Conservation (phyloP, 2,329 filamentous ascomycete genomes). For the Rhynchosporium graminicola region DNA sequence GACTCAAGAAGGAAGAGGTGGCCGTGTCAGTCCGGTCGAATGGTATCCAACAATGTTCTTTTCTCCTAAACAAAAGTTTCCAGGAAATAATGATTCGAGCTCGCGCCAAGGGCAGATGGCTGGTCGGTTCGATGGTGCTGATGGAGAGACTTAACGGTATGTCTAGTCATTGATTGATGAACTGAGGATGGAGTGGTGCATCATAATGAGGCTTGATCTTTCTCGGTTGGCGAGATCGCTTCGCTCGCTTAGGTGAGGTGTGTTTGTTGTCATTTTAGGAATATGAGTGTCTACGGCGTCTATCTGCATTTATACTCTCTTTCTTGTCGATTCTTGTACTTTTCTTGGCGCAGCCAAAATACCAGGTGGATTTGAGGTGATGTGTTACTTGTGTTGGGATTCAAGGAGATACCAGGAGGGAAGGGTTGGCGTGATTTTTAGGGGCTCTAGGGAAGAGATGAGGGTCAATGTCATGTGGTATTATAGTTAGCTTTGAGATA, state of each 20-base stretch:
- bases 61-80: background rate
- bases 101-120: conserved; percentile 9
- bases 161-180: background rate
- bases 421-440: background rate
- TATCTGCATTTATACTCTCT: background rate
- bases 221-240: background rate
- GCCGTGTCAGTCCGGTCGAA: background rate
- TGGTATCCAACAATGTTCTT: background rate
- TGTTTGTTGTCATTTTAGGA: too few relatives aligned
- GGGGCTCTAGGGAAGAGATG: background rate
- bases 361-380: conserved; percentile 9
- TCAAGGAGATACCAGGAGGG: background rate
- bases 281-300: background rate
- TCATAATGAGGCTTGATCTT: conserved; percentile 7
- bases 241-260: background rate
- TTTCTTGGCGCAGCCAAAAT: conserved; percentile 1
- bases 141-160: background rate
- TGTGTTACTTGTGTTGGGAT: background rate
- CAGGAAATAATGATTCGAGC: background rate
- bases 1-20: too few relatives aligned
- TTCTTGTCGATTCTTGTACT: background rate
- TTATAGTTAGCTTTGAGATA: conserved; percentile 12
- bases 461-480: background rate
- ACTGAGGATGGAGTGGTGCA: background rate
- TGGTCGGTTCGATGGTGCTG: background rate